phyloP scores from a whole-genome alignment of 331 rosid species.

The Pyrus hybrid region DNA sequence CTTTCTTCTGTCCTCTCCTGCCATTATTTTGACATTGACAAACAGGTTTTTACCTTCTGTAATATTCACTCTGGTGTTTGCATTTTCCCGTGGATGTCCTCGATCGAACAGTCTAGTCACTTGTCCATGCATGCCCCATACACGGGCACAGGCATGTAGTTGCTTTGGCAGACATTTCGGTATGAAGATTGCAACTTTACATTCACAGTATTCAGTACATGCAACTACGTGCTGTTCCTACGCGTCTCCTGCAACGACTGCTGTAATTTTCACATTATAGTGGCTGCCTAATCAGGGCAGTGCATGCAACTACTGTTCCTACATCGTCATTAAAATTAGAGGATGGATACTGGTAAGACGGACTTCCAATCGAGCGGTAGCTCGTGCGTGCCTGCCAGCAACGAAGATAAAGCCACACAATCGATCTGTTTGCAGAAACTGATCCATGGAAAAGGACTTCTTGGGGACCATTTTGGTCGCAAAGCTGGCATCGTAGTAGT shows the following conservation, averaged over 20 bases:
- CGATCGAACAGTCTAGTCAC: neutral
- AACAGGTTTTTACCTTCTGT: neutral
- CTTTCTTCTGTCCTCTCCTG: neutral
- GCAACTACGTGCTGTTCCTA: too few species aligned
- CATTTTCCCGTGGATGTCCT: neutral
- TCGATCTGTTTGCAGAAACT: neutral
- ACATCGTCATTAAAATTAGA: neutral
- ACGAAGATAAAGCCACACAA: neutral
- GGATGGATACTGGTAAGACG: neutral
- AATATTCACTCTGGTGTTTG: neutral
- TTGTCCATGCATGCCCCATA: neutral
- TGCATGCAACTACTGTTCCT: neutral
- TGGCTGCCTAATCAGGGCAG: neutral
- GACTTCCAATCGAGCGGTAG: neutral
- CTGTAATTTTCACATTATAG: neutral
- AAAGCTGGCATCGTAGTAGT: neutral
- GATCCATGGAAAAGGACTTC: neutral
- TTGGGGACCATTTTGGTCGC: neutral
- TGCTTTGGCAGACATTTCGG: neutral
- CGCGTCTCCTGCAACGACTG: neutral
- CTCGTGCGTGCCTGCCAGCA: neutral
- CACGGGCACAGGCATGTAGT: neutral
- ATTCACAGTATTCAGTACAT: neutral
- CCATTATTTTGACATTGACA: conserved; percentile 1
- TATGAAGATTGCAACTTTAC: neutral